These are phyloP conservation scores for Cryptococcus wingfieldii DNA, from an alignment of 1,284 basidiomycete species.

Conservation along the genomic window DNA sequence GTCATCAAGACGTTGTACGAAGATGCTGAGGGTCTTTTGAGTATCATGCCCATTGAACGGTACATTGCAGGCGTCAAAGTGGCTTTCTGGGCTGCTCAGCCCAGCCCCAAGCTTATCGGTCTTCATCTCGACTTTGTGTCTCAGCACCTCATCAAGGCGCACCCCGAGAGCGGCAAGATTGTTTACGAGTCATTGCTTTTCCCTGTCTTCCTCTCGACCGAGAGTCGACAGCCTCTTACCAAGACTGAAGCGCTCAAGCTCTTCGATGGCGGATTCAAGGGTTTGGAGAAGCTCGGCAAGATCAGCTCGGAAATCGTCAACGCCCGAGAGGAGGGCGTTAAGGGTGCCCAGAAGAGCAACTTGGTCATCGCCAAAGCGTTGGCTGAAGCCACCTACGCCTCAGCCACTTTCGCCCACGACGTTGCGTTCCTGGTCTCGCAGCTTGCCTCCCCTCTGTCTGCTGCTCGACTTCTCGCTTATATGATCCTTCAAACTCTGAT, in stretches of 20 bases:
- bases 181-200: slow-evolving; percentile 64
- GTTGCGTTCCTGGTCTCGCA: slow-evolving; percentile 57
- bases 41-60: slow-evolving; percentile 51
- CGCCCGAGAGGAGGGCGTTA: slow-evolving; percentile 2
- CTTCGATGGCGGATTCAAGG: slow-evolving; percentile 9
- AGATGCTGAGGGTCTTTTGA: slow-evolving; percentile 52
- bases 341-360: slow-evolving; percentile 9
- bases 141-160: slow-evolving; percentile 50
- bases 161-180: slow-evolving; percentile 48
- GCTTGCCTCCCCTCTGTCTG: slow-evolving; percentile 54
- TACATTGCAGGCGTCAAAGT: slow-evolving; percentile 55
- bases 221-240: slow-evolving; percentile 59
- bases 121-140: slow-evolving; percentile 62
- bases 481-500: slow-evolving; percentile 60
- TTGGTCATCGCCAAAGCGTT: slow-evolving; percentile 14
- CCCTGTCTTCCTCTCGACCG: slow-evolving; percentile 68
- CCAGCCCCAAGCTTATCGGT: slow-evolving; percentile 50
- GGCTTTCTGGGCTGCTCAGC: slow-evolving; percentile 48
- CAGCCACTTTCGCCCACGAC: slow-evolving; percentile 54
- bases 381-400: slow-evolving; percentile 11
- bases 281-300: slow-evolving; percentile 36
- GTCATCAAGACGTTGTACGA: slow-evolving; percentile 68
- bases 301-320: slow-evolving; percentile 16
- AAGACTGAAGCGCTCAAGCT: slow-evolving; percentile 8
- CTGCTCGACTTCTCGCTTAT: slow-evolving; percentile 59